Evolutionary conservation across 345 rosid genomes (phyloP), one percentile per base, ranked within the genome.

Genomic region (Excoecaria agallocha): DNA sequence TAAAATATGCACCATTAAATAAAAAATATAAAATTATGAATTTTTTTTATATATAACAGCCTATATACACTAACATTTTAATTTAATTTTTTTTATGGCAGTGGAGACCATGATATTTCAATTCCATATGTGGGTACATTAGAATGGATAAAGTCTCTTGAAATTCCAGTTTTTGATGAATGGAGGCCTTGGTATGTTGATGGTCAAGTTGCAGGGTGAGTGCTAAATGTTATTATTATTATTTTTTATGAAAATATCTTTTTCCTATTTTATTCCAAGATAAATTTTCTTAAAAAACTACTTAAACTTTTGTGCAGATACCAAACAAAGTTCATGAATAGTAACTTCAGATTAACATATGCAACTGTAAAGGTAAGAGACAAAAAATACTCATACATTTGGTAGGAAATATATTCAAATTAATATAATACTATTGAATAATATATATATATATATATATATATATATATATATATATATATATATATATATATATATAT

Each of bases 101-200:
- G 85, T 19, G 84, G 88, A 3, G 88, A 85, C 46, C 76, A 64
- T 22, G 86, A 82, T 68, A 68, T 85, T 79, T 1, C 4, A 8
- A 45, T 69, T 22, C 83, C 88, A 25, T 73, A 76, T 4, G 77
- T 82, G 63, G 86, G 84, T 11, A 85, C 86, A 5, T 45, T 45
- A 35, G 50, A 41, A 11, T 81, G 88, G 86, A 76, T 85, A 0
- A 56, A 69, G 8, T 69, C 64, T 0, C 57, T 81, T 5, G 81
- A 83, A 62, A 75, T 82, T 73, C 50, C 78, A 17, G 43, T 81
- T 59, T 39, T 25, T 6, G 56, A 15, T 24, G 59, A 13, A 8
- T 85, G 88, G 88, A 59, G 68, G 15, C 88, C 88, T 45, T 85
- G 88, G 88, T 71, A 73, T 37, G 79, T 82, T 45, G 77, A 74